These are phyloP conservation scores for Aspergillus bridgeri DNA, from an alignment of 495 filamentous ascomycete genomes.

Conservation along the genomic window DNA sequence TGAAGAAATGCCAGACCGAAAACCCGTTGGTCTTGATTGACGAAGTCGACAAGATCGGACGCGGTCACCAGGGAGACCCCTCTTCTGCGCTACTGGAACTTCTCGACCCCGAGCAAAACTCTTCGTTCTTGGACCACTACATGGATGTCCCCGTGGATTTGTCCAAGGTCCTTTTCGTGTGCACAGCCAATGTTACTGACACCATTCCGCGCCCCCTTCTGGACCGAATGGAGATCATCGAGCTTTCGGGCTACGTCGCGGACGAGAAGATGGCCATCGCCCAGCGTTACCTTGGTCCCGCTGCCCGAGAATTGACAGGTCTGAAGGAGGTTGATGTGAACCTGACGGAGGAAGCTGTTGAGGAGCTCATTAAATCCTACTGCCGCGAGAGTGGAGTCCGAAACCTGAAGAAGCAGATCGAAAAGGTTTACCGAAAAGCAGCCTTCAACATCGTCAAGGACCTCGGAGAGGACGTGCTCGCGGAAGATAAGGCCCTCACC, in stretches of 20 bases:
- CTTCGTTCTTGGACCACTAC: slow-evolving; percentile 96
- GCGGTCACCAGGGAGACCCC: slow-evolving; percentile 93
- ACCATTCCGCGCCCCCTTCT: slow-evolving; percentile 93
- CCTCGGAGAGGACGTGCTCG: slow-evolving; percentile 78
- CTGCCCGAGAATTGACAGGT: slow-evolving; percentile 86
- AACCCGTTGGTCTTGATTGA: slow-evolving; percentile 97
- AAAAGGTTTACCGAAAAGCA: slow-evolving; percentile 97
- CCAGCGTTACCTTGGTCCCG: slow-evolving; percentile 84
- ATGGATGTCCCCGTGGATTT: slow-evolving; percentile 98
- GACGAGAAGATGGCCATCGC: slow-evolving; percentile 99
- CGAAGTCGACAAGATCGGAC: slow-evolving; percentile 96
- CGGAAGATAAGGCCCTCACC: slow-evolving; percentile 80
- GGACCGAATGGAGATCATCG: slow-evolving; percentile 97
- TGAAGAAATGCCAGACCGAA: slow-evolving; percentile 99
- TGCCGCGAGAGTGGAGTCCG: slow-evolving; percentile 95
- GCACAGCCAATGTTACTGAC: slow-evolving; percentile 98
- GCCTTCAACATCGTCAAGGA: slow-evolving; percentile 97
- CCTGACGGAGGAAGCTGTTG: slow-evolving; percentile 79
- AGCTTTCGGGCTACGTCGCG: slow-evolving; percentile 93
- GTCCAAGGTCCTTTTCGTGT: slow-evolving; percentile 97
- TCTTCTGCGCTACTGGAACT: slow-evolving; percentile 92
- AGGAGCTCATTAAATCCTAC: slow-evolving; percentile 97
- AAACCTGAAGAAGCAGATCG: slow-evolving; percentile 99
- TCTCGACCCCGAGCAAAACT: slow-evolving; percentile 96
- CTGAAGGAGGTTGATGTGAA: slow-evolving; percentile 85